A percentile compares a stretch with the other conserved stretches of the same genome.
These are phyloP conservation scores for Barnettozyma californica DNA, from an alignment of 805 yeast genomes.

Conservation along the genomic window DNA sequence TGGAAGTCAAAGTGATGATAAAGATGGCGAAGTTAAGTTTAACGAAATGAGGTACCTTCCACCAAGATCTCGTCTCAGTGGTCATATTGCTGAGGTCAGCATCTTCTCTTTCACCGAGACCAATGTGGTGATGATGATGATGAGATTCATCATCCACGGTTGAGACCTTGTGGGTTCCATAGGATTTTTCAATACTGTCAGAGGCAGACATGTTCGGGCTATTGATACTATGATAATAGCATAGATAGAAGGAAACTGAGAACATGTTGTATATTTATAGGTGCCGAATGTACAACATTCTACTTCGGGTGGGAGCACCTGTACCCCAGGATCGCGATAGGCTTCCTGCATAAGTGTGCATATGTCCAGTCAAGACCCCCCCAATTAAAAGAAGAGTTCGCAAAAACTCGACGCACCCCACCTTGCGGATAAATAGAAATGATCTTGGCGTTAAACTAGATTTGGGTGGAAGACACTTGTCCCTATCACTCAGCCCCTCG, in stretches of 20 bases:
- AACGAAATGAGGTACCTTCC: constrained; percentile 31
- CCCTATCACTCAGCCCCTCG: not conserved
- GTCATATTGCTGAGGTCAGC: not conserved
- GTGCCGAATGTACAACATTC: not conserved
- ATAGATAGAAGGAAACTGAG: not conserved
- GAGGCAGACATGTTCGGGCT: not conserved
- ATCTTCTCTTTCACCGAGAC: not conserved
- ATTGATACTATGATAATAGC: not conserved
- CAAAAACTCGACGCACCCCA: not conserved
- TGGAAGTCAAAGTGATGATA: constrained; percentile 39
- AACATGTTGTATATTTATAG: not conserved
- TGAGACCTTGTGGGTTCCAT: not conserved
- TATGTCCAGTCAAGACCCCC: not conserved
- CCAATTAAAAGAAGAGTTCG: not conserved
- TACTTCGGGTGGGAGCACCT: not conserved
- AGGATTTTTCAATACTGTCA: not conserved
- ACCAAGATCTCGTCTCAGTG: constrained; percentile 25
- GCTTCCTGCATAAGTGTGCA: not conserved
- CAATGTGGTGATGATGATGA: not conserved
- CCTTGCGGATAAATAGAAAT: not conserved
- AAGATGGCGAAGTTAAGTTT: constrained; percentile 32
- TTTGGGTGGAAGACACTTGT: too few relatives aligned
- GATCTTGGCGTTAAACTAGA: not conserved
- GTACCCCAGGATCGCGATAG: not conserved
- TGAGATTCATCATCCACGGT: not conserved